Evolutionary conservation across 2,329 filamentous ascomycete genomes (phyloP).

Genomic region (Colletotrichum cuscutae): DNA sequence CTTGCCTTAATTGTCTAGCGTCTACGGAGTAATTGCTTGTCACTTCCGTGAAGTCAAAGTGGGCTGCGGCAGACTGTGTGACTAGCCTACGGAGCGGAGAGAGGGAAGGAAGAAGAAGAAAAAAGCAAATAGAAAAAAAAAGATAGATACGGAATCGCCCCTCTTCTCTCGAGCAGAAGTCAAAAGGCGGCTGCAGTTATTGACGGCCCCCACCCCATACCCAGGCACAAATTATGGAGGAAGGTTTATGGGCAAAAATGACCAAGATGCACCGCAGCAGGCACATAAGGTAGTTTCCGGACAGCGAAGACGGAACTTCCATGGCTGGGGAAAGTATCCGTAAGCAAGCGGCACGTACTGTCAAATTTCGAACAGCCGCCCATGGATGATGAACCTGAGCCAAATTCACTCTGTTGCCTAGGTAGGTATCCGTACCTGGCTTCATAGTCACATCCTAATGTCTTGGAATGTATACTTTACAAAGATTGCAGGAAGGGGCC

Average conservation of each 20-base stretch:
- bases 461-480: background rate
- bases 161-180: constrained; percentile 12
- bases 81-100: background rate
- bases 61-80: background rate
- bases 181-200: background rate
- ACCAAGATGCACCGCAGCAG: background rate
- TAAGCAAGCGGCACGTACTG: background rate
- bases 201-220: constrained; percentile 6
- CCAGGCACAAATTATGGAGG: background rate
- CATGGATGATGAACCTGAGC: background rate
- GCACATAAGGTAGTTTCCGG: background rate
- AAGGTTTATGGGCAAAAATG: background rate
- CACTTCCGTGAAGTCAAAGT: background rate
- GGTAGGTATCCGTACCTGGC: too few relatives aligned
- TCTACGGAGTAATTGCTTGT: background rate
- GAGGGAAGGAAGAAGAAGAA: background rate
- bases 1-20: constrained; percentile 21
- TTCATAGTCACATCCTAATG: too few relatives aligned
- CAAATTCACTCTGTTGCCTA: background rate
- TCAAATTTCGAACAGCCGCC: background rate
- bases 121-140: background rate
- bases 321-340: background rate
- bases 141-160: background rate
- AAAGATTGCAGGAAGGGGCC: background rate
- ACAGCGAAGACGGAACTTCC: background rate